Base-by-base conservation (phyloP, 805 yeast genomes). In the Saccharomycopsis javanensis region DNA sequence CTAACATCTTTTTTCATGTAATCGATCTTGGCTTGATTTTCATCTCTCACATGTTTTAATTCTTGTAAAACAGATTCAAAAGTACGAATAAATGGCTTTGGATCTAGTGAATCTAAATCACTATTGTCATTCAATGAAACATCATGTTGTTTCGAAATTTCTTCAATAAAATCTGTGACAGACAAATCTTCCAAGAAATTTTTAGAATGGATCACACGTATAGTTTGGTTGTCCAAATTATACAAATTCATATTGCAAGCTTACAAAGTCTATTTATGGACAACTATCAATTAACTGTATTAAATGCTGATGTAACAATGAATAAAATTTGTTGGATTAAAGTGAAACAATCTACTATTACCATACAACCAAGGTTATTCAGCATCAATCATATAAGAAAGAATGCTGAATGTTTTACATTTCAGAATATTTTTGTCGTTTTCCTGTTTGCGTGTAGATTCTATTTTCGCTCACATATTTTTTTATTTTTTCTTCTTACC, bases 1-100 rank as follows among this genome's bases (percentile, higher is more conserved):
- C 79, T 76, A 1, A 85, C 88, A 18, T 80, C 82, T 18, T 71
- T 71, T 52, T 79, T 85, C 23, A 83, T 74, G n/a, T 71, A 70
- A 3, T 71, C 71, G 61, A 81, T 83, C 55, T 76, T 76, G 15
- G 69, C 67, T 4, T 70, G 67, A 2, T 90, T 80, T 50, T 85
- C 85, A 0, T 76, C 78, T 51, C 76, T 76, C 48, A 94, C 70
- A 53, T 75, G 75, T 64, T 81, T 79, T 62, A 92, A 72, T 65
- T 88, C 92, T 51, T 82, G 76, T 50, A 90, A 72, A 2, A 94
- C 88, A 1, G 91, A 82, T 67, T 92, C 97, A 68, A 94, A 91
- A 0, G 96, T 88, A 63, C 97, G 79, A 51, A 92, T 92, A 67
- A 88, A 94, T 1, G 98, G 98, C 65, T 88, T 89, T 1, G 98